Base-by-base conservation (phyloP, 306 rosid genomes). In the Alnus glutinosa region DNA sequence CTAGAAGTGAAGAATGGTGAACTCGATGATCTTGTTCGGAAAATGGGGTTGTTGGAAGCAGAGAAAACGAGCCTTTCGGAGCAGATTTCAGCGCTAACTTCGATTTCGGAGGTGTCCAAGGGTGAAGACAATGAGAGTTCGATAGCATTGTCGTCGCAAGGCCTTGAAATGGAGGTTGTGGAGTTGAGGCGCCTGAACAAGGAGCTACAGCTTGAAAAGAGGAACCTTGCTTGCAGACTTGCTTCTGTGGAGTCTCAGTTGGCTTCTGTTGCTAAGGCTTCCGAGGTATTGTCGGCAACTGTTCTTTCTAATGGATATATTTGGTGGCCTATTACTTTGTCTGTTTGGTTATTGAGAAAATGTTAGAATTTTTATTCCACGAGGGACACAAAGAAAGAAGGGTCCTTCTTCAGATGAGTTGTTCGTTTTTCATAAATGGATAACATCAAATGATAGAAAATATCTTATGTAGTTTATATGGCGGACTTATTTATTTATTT, bases 191-290 rank as follows among this genome's bases (percentile, higher is more conserved):
- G 98, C 30, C 58, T 94, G 71, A 94, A 92, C 77, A 94, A 91
- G 89, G 98, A 94, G 87, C 88, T 94, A 15, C 98, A 94, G 87
- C 88, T 94, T 81, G 92, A 92, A 86, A 94, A 94, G 88, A 87
- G 98, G 76, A 91, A 84, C 71, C 95, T 91, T 73, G 78, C 95
- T 81, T 89, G 97, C 74, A 89, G 89, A 66, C 87, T 94, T 55
- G 75, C 98, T 71, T 83, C 97, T 55, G 71, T 87, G 52, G 92
- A 93, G 72, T 83, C 94, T 70, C 87, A 94, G 75, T 67, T 88
- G 71, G 83, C 93, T 78, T 87, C 90, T 78, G 77, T 87, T 61
- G 78, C 87, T 13, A 90, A 86, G 61, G 81, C 86, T 74, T 89
- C 96, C 0, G 97, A 89, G 98, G 98, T 94, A 67, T 13, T 6